Percentiles rank a stretch among this genome's conserved stretches.
phyloP scores from a whole-genome alignment of 306 rosid species.

The Neltuma alba region DNA sequence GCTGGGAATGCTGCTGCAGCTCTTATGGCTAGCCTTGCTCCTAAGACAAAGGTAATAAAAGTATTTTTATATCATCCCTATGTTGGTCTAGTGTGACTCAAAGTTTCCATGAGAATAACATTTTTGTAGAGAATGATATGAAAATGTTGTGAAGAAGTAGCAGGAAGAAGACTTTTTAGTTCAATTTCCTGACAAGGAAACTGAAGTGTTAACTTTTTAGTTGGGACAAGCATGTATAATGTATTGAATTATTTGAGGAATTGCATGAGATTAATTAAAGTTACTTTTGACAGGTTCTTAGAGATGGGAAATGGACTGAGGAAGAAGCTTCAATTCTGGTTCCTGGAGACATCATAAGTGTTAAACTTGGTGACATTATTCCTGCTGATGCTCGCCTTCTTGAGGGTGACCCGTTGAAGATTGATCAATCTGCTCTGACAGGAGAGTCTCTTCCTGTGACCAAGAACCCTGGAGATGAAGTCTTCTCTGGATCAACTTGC shows the following conservation, averaged over 20 bases:
- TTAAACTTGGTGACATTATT: conserved; percentile 90
- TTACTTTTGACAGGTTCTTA: conserved; percentile 65
- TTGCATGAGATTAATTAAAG: background rate
- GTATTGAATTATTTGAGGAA: background rate
- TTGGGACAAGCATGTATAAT: no score
- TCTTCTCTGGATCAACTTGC: conserved; percentile 98
- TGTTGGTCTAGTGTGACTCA: no score
- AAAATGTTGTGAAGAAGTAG: no score
- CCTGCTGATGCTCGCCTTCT: conserved; percentile 99
- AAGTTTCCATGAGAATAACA: background rate
- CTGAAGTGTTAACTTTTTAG: no score
- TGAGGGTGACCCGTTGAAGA: conserved; percentile 92
- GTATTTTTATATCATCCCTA: background rate
- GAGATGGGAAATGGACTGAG: conserved; percentile 96
- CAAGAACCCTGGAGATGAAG: conserved; percentile 85
- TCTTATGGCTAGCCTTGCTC: conserved; percentile 99
- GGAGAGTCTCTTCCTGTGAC: conserved; percentile 99
- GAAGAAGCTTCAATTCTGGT: conserved; percentile 92
- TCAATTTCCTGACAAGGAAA: no score
- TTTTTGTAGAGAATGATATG: background rate
- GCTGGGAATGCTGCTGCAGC: conserved; percentile 99
- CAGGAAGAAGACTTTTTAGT: no score
- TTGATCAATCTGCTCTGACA: conserved; percentile 93
- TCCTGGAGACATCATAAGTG: conserved; percentile 92
- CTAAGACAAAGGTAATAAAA: conserved; percentile 78